Evolutionary conservation across 345 rosid species (phyloP), one percentile per base, ranked within the genome.

Genomic region (Populus pruinosa): DNA sequence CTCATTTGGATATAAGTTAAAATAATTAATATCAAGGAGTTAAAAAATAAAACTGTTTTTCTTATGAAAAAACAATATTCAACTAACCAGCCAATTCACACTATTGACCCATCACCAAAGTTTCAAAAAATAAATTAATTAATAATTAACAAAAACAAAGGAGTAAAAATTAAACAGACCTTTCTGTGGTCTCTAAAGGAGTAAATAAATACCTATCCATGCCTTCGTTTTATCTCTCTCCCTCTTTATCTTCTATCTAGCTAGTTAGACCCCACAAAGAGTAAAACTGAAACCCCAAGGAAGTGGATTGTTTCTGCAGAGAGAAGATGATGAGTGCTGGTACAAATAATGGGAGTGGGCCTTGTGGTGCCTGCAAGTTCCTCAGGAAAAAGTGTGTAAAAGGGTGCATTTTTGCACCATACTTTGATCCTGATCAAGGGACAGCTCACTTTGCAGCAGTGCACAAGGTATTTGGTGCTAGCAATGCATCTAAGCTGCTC

Each of bases 291-390:
- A 27, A 21, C 31, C 8, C n/a, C 5, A 33, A 20, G 38, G 43
- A 41, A 35, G 47, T 29, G 71, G 44, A 33, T 20, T 18, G 12
- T 29, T 50, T 47, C 49, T 76, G 39, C 41, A 65, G 53, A n/a
- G n/a, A 5, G 67, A 36, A 53, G 25, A 66, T 10, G 70, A 64
- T 43, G 21, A 14, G 20, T 66, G 76, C 25, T 6, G 1, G 47
- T 36, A n/a, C 29, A 33, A 39, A 43, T 17, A 39, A 83, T 36
- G 88, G 89, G 43, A 85, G 87, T 80, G 91, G 96, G 74, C 98
- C 98, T 11, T 91, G 97, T 56, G 98, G 97, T 14, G 99, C 96
- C 6, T 95, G 98, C 91, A 93, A 93, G 83, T 91, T 93, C 82
- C 88, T 95, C 12, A 65, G 97, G 79, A 83, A 96, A 71, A 95